Evolutionary conservation across 768 basidiomycete species (phyloP).

Genomic region (Vararia minispora): DNA sequence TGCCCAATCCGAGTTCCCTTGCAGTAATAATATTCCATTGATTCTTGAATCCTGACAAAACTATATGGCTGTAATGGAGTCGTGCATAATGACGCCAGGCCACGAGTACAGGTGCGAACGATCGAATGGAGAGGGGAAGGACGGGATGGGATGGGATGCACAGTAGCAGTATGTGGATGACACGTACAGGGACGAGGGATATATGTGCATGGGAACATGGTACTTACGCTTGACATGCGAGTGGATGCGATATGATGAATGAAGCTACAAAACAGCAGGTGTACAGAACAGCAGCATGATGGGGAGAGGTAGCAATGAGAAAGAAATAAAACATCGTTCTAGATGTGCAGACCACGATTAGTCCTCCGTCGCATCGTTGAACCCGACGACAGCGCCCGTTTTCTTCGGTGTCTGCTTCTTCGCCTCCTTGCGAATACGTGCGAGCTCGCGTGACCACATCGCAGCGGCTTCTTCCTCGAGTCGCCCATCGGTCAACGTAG

Average conservation of each 20-base stretch:
- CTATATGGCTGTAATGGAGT: constrained; percentile 10
- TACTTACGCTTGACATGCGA: no score
- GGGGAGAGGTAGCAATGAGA: neutral
- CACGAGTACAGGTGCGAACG: constrained; percentile 1
- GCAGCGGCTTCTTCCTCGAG: constrained; percentile 41
- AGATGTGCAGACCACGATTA: constrained; percentile 15
- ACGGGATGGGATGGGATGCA: constrained; percentile 1
- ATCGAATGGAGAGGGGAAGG: constrained; percentile 3
- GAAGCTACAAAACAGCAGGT: no score
- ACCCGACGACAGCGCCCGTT: constrained; percentile 15
- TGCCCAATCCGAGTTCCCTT: no score
- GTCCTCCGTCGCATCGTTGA: constrained; percentile 35
- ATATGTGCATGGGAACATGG: constrained; percentile 13
- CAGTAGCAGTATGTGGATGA: constrained; percentile 4
- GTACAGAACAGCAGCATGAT: constrained; percentile 9
- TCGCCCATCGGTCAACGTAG: constrained; percentile 24
- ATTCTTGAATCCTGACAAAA: no score
- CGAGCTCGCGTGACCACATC: constrained; percentile 43
- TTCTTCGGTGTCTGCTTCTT: constrained; percentile 20
- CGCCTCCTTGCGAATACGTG: constrained; percentile 32
- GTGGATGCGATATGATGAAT: no score
- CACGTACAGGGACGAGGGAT: constrained; percentile 2
- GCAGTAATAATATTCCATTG: no score
- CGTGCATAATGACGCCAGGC: constrained; percentile 1
- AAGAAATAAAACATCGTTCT: constrained; percentile 1